Evolutionary conservation across 202 grass and related monocot species (phyloP).

Genomic region (Bolboschoenoplectus hybrid): DNA sequence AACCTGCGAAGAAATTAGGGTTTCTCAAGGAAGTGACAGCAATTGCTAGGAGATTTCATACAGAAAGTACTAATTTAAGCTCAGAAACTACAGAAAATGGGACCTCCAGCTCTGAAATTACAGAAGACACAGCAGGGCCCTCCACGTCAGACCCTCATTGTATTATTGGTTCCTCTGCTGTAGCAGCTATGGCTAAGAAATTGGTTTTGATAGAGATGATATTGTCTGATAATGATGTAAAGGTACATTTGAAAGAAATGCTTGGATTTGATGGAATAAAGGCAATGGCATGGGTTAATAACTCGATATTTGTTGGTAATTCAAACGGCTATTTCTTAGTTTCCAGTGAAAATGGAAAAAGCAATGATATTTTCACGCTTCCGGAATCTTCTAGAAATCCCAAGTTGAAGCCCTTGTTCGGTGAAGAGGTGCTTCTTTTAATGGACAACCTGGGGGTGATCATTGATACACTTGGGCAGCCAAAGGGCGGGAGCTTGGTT

Average conservation of each 20-base stretch:
- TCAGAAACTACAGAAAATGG: constrained; percentile 34
- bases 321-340: constrained; percentile 62
- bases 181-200: constrained; percentile 55
- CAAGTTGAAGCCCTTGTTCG: constrained; percentile 66
- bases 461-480: constrained; percentile 56
- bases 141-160: constrained; percentile 26
- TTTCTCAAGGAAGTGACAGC: constrained; percentile 65
- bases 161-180: constrained; percentile 50
- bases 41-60: constrained; percentile 50
- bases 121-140: constrained; percentile 24
- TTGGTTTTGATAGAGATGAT: constrained; percentile 69
- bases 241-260: constrained; percentile 70
- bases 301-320: constrained; percentile 70
- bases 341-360: constrained; percentile 43
- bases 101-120: constrained; percentile 28
- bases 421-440: constrained; percentile 66
- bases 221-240: constrained; percentile 53
- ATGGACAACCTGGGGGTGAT: constrained; percentile 91
- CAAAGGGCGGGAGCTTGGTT: constrained; percentile 75
- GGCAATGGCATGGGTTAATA: constrained; percentile 68
- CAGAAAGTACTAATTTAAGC: constrained; percentile 10
- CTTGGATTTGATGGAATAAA: constrained; percentile 58
- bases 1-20: constrained; percentile 74
- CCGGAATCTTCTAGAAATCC: constrained; percentile 62
- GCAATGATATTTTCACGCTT: constrained; percentile 61